Evolutionary conservation across 1,284 basidiomycete species (phyloP).

Genomic region (Takashimella tepidaria): DNA sequence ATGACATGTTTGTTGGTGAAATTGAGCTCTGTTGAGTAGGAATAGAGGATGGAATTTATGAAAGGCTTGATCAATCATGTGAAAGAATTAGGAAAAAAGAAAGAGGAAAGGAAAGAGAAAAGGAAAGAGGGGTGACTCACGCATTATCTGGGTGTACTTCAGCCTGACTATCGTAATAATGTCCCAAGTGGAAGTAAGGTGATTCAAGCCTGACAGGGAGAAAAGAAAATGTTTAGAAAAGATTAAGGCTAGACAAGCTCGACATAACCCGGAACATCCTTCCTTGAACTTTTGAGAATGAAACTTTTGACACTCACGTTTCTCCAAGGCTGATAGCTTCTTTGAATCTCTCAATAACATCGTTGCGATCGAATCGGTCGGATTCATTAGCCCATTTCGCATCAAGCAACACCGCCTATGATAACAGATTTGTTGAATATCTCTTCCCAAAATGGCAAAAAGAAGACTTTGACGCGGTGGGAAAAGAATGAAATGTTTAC

Average conservation of each 20-base stretch:
- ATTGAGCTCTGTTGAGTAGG: conserved; percentile 35
- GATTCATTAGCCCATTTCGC: conserved; percentile 92
- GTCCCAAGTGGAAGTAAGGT: conserved; percentile 76
- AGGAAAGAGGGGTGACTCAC: conserved; percentile 12
- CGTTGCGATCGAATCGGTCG: conserved; percentile 66
- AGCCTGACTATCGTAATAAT: conserved; percentile 65
- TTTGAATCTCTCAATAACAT: conserved; percentile 60
- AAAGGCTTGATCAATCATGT: no score
- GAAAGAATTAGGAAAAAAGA: no score
- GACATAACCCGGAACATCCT: no score
- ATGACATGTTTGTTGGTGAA: conserved; percentile 48
- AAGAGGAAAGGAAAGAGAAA: background rate
- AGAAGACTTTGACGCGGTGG: no score
- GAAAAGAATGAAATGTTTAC: no score
- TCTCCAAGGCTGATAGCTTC: conserved; percentile 56
- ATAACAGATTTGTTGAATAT: no score
- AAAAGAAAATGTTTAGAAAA: no score
- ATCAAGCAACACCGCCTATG: conserved; percentile 77
- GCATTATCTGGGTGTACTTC: conserved; percentile 12
- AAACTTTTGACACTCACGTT: conserved; percentile 57
- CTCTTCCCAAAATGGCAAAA: no score
- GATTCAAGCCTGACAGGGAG: conserved; percentile 68
- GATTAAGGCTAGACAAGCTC: no score
- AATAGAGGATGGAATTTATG: background rate
- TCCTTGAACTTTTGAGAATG: no score